These are phyloP conservation scores for Artemisia tridentata DNA, from an alignment of 129 eudicot species.

Conservation along the genomic window DNA sequence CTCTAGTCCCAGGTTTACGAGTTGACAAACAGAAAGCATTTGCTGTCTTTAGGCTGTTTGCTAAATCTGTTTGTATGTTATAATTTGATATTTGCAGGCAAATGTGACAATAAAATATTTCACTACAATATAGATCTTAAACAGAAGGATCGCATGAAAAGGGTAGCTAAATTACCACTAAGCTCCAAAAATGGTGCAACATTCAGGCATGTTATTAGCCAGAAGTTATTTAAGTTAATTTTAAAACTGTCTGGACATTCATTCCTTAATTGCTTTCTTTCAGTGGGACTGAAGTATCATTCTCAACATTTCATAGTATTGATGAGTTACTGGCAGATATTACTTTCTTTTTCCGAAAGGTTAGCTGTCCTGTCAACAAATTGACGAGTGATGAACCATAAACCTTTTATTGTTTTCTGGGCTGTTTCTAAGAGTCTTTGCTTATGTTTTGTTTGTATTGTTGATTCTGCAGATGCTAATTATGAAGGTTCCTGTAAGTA, in stretches of 20 bases:
- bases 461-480: slow-evolving; percentile 60
- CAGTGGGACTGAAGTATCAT: slow-evolving; percentile 93
- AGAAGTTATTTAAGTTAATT: slow-evolving; percentile 7
- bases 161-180: slow-evolving; percentile 51
- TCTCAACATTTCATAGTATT: slow-evolving; percentile 39
- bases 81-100: slow-evolving; percentile 40
- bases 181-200: slow-evolving; percentile 64
- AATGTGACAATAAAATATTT: slow-evolving; percentile 56
- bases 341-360: slow-evolving; percentile 56
- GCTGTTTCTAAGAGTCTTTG: neutral
- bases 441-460: slow-evolving; percentile 22
- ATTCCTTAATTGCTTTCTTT: slow-evolving; percentile 18
- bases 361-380: slow-evolving; percentile 23
- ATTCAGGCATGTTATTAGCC: slow-evolving; percentile 58
- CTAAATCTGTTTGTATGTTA: slow-evolving; percentile 3
- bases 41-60: slow-evolving; percentile 6
- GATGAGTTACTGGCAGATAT: slow-evolving; percentile 46
- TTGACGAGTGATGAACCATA: neutral
- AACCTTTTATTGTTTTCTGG: slow-evolving; percentile 8
- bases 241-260: neutral
- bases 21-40: slow-evolving; percentile 2
- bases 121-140: slow-evolving; percentile 58
- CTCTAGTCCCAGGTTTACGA: neutral
- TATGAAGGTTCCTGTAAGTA: slow-evolving; percentile 71
- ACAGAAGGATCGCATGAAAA: slow-evolving; percentile 44